Conservation (phyloP, 2,329 filamentous ascomycete genomes). For the Diaporthe sp. region DNA sequence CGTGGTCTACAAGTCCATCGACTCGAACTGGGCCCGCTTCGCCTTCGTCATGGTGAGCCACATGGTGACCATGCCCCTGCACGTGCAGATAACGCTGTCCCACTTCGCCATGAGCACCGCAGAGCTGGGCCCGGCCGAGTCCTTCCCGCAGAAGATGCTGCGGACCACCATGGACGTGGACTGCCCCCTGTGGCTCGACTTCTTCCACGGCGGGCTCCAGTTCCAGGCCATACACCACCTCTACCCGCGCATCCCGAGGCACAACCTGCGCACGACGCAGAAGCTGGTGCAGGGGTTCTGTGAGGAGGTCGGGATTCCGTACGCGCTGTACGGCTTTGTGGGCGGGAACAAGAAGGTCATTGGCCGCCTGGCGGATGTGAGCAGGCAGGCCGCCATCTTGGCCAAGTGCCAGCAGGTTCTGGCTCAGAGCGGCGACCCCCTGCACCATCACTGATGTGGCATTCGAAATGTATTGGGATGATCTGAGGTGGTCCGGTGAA, state of each 20-base stretch:
- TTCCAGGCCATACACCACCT: constrained; percentile 93
- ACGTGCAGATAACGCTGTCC: constrained; percentile 91
- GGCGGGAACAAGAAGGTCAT: constrained; percentile 88
- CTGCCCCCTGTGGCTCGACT: constrained; percentile 89
- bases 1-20: constrained; percentile 81
- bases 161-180: constrained; percentile 95
- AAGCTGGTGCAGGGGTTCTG: constrained; percentile 86
- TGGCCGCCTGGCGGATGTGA: constrained; percentile 81
- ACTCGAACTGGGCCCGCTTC: constrained; percentile 77
- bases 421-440: constrained; percentile 49
- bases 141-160: constrained; percentile 91
- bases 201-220: constrained; percentile 89
- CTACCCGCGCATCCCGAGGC: constrained; percentile 85
- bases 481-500: neutral
- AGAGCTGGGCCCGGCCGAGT: constrained; percentile 86
- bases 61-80: constrained; percentile 83
- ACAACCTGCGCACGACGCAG: constrained; percentile 84
- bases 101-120: constrained; percentile 96
- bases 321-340: constrained; percentile 87
- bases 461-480: neutral
- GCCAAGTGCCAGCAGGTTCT: constrained; percentile 78
- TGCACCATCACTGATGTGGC: constrained; percentile 41
- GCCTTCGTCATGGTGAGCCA: constrained; percentile 85
- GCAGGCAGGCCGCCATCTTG: constrained; percentile 82
- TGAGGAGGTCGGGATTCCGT: constrained; percentile 84